These are phyloP conservation scores for Alloascoidea hylecoeti DNA, from an alignment of 805 yeast species.

Conservation along the genomic window DNA sequence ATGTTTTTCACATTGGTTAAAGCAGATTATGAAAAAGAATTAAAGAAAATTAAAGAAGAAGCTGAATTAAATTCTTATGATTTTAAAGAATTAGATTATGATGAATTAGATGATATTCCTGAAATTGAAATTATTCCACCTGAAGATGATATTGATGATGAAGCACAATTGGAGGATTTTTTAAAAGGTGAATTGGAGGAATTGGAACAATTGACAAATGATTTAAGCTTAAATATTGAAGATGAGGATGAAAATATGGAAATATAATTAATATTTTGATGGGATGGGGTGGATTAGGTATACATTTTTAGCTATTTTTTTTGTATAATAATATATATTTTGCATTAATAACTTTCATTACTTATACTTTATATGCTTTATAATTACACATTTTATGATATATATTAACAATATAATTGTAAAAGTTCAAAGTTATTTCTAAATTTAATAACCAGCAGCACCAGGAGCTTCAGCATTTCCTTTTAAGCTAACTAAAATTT, in stretches of 20 bases:
- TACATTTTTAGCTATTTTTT: no score
- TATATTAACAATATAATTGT: no score
- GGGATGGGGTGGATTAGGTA: no score
- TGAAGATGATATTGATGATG: constrained; percentile 2
- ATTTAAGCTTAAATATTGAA: constrained; percentile 4
- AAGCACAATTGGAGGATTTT: constrained; percentile 9
- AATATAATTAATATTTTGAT: no score
- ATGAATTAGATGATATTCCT: neutral
- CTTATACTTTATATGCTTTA: no score
- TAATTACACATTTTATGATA: no score
- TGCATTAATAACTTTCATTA: no score
- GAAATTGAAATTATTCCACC: neutral
- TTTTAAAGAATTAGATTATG: no score
- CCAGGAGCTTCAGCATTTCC: constrained; percentile 67
- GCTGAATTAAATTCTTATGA: neutral
- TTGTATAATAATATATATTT: no score
- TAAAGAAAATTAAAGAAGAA: neutral
- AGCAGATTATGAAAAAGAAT: neutral
- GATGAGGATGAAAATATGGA: no score
- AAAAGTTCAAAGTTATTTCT: no score
- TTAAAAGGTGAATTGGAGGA: constrained; percentile 8
- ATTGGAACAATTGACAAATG: constrained; percentile 6
- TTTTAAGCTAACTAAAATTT: constrained; percentile 46
- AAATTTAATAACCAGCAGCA: constrained; percentile 42
- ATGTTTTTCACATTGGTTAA: neutral